Evolutionary conservation across 75 land plant species (phyloP).

Genomic region (Selaginella tamariscina): DNA sequence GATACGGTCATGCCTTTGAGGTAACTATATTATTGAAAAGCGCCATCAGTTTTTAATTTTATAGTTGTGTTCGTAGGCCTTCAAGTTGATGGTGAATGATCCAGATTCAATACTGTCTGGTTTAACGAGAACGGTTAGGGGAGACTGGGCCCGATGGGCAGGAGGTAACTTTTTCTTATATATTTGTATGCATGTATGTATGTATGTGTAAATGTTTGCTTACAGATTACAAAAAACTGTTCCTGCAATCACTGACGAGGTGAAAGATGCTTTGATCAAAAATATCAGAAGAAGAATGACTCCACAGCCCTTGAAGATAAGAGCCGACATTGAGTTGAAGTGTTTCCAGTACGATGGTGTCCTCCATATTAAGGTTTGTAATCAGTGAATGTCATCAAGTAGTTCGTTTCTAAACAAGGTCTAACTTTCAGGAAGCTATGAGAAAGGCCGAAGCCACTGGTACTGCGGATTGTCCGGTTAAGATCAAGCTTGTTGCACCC

Average conservation of each 20-base stretch:
- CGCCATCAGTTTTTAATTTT: neutral
- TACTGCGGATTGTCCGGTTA: constrained; percentile 86
- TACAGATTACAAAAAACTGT: constrained; percentile 63
- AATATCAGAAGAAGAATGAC: constrained; percentile 93
- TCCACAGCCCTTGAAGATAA: constrained; percentile 80
- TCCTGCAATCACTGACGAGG: constrained; percentile 68
- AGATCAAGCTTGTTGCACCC: constrained; percentile 87
- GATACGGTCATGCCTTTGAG: constrained; percentile 98
- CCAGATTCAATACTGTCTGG: constrained; percentile 69
- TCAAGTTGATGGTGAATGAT: constrained; percentile 78
- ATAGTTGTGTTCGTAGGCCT: constrained; percentile 44
- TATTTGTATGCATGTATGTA: neutral
- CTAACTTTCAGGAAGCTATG: constrained; percentile 75
- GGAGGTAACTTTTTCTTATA: constrained; percentile 43
- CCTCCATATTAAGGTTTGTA: constrained; percentile 77
- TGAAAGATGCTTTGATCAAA: constrained; percentile 71
- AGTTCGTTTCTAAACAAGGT: neutral
- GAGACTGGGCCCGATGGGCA: constrained; percentile 77
- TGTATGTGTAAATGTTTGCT: constrained; percentile 5
- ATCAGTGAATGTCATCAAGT: neutral
- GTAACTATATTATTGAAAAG: constrained; percentile 21
- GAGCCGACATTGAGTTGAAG: constrained; percentile 92
- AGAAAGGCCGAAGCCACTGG: constrained; percentile 88
- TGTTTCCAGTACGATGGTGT: constrained; percentile 98
- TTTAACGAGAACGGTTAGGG: constrained; percentile 74